phyloP scores from a whole-genome alignment of 1,284 basidiomycete species.

The Schizophyllum amplum region DNA sequence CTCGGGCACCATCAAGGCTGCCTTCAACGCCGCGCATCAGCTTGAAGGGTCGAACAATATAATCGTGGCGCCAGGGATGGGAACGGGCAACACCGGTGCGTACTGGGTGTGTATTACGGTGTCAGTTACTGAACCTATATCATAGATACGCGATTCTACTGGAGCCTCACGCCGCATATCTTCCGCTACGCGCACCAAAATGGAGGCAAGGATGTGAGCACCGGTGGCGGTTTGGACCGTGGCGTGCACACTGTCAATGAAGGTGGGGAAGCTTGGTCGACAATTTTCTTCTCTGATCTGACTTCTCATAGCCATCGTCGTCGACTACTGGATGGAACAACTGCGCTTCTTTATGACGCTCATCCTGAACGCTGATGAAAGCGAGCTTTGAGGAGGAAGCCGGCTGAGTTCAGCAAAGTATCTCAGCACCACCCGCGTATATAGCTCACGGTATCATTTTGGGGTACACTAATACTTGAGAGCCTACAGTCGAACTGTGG shows the following conservation, averaged over 20 bases:
- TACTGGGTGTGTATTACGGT: neutral
- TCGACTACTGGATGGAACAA: conserved; percentile 34
- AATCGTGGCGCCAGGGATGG: conserved; percentile 27
- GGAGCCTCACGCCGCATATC: conserved; percentile 37
- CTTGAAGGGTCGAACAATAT: conserved; percentile 17
- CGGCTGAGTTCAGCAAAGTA: no score
- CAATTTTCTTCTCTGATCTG: neutral
- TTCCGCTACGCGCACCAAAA: conserved; percentile 39
- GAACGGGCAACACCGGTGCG: conserved; percentile 29
- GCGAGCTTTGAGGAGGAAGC: neutral
- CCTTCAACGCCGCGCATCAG: conserved; percentile 29
- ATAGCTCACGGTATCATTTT: conserved; percentile 5
- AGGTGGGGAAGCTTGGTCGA: conserved; percentile 20
- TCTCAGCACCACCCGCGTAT: no score
- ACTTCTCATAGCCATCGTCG: conserved; percentile 22
- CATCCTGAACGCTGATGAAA: conserved; percentile 37
- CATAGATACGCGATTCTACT: conserved; percentile 43
- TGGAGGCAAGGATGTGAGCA: conserved; percentile 21
- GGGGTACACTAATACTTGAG: no score
- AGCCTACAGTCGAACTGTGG: neutral
- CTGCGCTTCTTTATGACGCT: conserved; percentile 39
- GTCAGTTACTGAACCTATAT: neutral
- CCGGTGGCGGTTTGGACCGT: conserved; percentile 21
- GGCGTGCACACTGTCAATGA: conserved; percentile 65
- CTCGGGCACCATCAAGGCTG: conserved; percentile 38